A percentile compares a stretch with the other conserved stretches of the same genome.
Conservation (phyloP, 768 basidiomycete genomes). For the Suillus sp. region DNA sequence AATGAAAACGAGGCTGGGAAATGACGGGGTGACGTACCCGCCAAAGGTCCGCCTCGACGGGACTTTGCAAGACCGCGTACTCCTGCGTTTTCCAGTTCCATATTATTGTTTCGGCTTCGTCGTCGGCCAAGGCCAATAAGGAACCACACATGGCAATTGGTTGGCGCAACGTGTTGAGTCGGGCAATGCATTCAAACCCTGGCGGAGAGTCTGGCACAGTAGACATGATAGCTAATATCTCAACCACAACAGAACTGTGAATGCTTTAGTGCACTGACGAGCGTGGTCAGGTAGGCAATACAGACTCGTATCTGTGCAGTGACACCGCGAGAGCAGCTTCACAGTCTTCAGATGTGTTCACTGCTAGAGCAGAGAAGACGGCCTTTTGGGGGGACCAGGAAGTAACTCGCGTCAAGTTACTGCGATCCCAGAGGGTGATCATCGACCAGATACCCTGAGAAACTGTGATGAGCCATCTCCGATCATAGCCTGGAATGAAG, state of each 20-base stretch:
- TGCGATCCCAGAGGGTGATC: conserved; percentile 52
- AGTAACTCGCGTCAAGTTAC: conserved; percentile 34
- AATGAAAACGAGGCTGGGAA: conserved; percentile 5
- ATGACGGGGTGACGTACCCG: conserved; percentile 21
- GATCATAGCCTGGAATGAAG: conserved; percentile 50
- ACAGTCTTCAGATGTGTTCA: conserved; percentile 49
- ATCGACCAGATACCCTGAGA: conserved; percentile 65
- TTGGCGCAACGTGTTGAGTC: conserved; percentile 43
- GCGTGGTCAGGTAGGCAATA: conserved; percentile 20
- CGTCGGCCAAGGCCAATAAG: conserved; percentile 56
- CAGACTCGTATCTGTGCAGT: conserved; percentile 48
- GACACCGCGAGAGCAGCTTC: conserved; percentile 55
- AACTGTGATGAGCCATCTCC: conserved; percentile 51
- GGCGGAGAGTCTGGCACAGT: conserved; percentile 15
- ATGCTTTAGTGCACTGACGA: conserved; percentile 18
- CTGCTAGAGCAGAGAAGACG: conserved; percentile 51
- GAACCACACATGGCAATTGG: conserved; percentile 55
- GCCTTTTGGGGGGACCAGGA: conserved; percentile 59
- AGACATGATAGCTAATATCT: conserved; percentile 31
- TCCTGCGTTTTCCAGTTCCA: conserved; percentile 55
- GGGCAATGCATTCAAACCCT: conserved; percentile 34
- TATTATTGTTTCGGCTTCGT: conserved; percentile 50
- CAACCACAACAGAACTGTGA: conserved; percentile 24
- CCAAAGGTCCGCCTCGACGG: conserved; percentile 35
- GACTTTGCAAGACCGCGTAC: conserved; percentile 48